Base-by-base conservation (phyloP, 257 asterid species). In the Vinca minor region DNA sequence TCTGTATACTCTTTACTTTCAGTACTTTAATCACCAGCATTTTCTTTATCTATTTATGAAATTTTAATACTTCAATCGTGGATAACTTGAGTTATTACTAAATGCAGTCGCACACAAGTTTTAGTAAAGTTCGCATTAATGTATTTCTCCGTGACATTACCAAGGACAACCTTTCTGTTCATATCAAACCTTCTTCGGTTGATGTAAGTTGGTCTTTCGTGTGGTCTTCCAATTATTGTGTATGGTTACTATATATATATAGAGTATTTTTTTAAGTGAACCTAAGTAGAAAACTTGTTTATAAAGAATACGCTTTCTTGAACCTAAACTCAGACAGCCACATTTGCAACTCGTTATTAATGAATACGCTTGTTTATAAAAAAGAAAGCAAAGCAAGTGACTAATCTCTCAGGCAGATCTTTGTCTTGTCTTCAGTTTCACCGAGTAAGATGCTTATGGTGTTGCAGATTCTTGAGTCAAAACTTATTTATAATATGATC, bases 351-450 rank as follows among this genome's bases (percentile, higher is more conserved):
- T n/a, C n/a, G n/a, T n/a, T n/a, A n/a, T n/a, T n/a, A n/a, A n/a
- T n/a, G n/a, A n/a, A n/a, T n/a, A n/a, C n/a, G n/a, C n/a, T n/a
- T n/a, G n/a, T n/a, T n/a, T n/a, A n/a, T n/a, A n/a, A n/a, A n/a
- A 29, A 5, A 35, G 12, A 29, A 36, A 32, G 28, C 65, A 62
- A 49, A 49, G 54, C 48, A 56, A 59, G 45, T 31, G 47, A 62
- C 78, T 76, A 72, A 76, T 68, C 45, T 32, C 52, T 49, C 59
- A 47, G 71, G 73, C 86, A 91, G 97, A 78, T 91, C 65, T 88
- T 87, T 83, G 84, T 74, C 79, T 73, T 91, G 72, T 91, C 96
- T 78, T 95, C 95, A 78, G 83, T 87, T 79, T 77, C 95, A 71
- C 96, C 95, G n/a, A 69, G 68, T 54, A 85, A 85, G 82, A 84